phyloP scores from a whole-genome alignment of 192 early-diverging fungal species.

The Gigaspora rosea region DNA sequence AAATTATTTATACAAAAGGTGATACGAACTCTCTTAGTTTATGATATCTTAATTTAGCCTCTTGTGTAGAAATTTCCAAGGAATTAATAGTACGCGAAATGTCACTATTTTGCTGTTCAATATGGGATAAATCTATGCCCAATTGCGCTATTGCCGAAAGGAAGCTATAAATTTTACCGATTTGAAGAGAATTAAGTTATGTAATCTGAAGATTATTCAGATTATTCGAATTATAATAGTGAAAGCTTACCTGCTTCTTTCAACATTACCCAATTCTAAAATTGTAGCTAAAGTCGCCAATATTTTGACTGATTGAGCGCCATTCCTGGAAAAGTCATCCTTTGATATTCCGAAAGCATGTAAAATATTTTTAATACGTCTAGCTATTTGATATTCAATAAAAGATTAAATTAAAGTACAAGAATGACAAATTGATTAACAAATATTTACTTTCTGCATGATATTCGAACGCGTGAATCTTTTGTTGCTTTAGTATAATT shows the following conservation, averaged over 20 bases:
- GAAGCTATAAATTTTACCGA: neutral
- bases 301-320: neutral
- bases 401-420: too few relatives aligned
- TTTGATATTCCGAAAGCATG: neutral
- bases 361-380: slow-evolving; percentile 3
- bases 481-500: neutral
- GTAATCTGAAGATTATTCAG: too few relatives aligned
- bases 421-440: neutral
- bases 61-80: neutral
- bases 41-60: neutral
- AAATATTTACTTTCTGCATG: neutral
- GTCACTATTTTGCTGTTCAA: neutral
- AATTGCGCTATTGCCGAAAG: neutral
- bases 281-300: neutral
- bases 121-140: neutral
- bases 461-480: neutral
- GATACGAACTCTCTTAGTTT: neutral
- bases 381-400: neutral
- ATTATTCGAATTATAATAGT: too few relatives aligned
- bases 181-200: neutral
- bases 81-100: neutral
- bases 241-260: slow-evolving; percentile 7
- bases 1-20: neutral
- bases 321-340: neutral
- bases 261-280: neutral